A percentile compares a stretch with the other conserved stretches of the same genome.
Conservation (phyloP, 2,329 filamentous ascomycete species). For the Trichoderma gracile region DNA sequence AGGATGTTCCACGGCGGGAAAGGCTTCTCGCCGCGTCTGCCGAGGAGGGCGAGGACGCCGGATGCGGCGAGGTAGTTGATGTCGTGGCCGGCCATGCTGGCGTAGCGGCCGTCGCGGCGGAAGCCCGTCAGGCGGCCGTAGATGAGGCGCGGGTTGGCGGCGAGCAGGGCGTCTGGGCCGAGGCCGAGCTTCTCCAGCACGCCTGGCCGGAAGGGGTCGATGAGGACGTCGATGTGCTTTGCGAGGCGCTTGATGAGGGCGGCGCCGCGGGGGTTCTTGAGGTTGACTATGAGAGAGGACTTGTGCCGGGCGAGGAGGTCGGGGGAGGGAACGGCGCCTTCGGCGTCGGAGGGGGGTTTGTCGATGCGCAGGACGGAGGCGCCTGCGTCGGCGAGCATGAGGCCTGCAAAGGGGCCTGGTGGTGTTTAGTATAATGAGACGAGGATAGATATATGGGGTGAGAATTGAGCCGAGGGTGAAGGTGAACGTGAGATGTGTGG, state of each 20-base stretch:
- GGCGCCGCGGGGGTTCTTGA: conserved; percentile 67
- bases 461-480: neutral
- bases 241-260: conserved; percentile 65
- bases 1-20: conserved; percentile 81
- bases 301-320: conserved; percentile 84
- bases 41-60: conserved; percentile 75
- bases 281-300: conserved; percentile 73
- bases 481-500: neutral
- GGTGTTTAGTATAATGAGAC: neutral
- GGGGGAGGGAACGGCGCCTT: conserved; percentile 48
- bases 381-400: conserved; percentile 87
- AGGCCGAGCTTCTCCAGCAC: conserved; percentile 84
- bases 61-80: conserved; percentile 95
- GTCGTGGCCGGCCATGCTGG: conserved; percentile 87
- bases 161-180: conserved; percentile 66
- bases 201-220: conserved; percentile 91
- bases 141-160: conserved; percentile 72
- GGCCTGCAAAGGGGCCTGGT: conserved; percentile 80
- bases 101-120: conserved; percentile 81
- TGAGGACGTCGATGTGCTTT: conserved; percentile 78
- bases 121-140: conserved; percentile 90
- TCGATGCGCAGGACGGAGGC: conserved; percentile 87
- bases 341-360: conserved; percentile 54
- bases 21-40: conserved; percentile 67
- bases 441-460: too few relatives aligned